Base-by-base conservation (phyloP, 139 green algal species). In the Chlamydomonas schloesseri region DNA sequence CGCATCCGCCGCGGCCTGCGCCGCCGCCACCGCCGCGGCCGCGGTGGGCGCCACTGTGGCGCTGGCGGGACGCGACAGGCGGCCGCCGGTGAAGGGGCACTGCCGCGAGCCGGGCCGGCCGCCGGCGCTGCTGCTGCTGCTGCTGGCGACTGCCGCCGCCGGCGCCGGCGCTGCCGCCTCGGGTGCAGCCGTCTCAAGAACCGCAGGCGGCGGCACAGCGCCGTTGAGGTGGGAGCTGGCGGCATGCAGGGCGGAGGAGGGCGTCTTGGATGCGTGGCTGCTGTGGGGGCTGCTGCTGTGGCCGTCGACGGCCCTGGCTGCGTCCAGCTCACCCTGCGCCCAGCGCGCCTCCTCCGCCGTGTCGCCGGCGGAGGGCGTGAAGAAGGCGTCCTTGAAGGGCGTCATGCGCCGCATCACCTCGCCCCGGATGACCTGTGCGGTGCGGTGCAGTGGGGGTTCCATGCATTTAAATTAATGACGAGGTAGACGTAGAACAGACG, bases 371-470 rank as follows among this genome's bases (percentile, higher is more conserved):
- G 47, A 58, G 18, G 79, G 79, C n/a, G 79, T 76, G 68, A 85
- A 85, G 31, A 76, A 76, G 33, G 65, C 67, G 50, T 76, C 65
- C n/a, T 76, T 76, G 79, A 85, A 85, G 47, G 79, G 79, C 65
- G 21, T 15, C 67, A 85, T 58, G 26, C 79, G 79, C 31, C 79
- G 79, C 79, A 85, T 76, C 47, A 85, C 79, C 65, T 85, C 79
- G 24, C 24, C 65, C 23, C 67, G 55, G 50, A 85, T 67, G 60
- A n/a, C 23, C 60, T 67, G n/a, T n/a, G n/a, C n/a, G n/a, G n/a
- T n/a, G n/a, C n/a, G n/a, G n/a, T n/a, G n/a, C n/a, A n/a, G n/a
- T n/a, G 60, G 24, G 60, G 24, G 60, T 15, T 11, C 8, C 17
- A 65, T n/a, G n/a, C n/a, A n/a, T n/a, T n/a, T n/a, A n/a, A n/a